phyloP scores from a whole-genome alignment of 306 rosid genomes.

The Cucumis hystrix region DNA sequence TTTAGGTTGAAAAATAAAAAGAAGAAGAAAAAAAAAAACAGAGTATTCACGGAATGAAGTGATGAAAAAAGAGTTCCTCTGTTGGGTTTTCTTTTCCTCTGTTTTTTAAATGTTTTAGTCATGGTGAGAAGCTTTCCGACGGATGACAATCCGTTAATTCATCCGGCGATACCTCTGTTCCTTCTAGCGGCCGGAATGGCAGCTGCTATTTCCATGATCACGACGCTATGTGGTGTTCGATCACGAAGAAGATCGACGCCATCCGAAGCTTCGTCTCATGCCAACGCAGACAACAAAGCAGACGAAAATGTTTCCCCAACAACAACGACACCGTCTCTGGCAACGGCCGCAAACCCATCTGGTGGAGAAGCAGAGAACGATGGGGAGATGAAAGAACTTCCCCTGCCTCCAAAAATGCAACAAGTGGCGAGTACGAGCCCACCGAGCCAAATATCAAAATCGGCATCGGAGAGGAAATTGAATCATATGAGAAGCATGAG shows the following conservation, averaged over 20 bases:
- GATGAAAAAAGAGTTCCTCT: neutral
- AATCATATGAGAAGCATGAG: conserved; percentile 19
- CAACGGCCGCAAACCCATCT: neutral
- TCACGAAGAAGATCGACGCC: conserved; percentile 13
- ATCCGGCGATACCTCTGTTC: conserved; percentile 28
- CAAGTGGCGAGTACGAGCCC: neutral
- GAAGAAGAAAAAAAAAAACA: neutral
- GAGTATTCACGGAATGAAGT: neutral
- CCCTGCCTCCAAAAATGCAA: conserved; percentile 49
- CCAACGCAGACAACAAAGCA: neutral
- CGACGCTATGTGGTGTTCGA: conserved; percentile 32
- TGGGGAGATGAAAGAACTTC: conserved; percentile 25
- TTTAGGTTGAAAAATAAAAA: no score
- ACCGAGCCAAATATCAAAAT: conserved; percentile 14
- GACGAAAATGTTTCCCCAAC: neutral
- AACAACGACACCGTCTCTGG: neutral
- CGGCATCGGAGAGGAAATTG: conserved; percentile 31
- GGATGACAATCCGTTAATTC: conserved; percentile 24
- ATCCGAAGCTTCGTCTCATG: neutral
- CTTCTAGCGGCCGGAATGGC: conserved; percentile 32
- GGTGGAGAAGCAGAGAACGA: neutral
- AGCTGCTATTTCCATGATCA: conserved; percentile 40
- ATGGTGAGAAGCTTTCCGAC: conserved; percentile 60
- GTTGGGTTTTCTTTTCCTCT: neutral
- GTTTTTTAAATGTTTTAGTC: conserved; percentile 6